Base-by-base conservation (phyloP, 1,284 basidiomycete genomes). In the Fomitopsis palustris region DNA sequence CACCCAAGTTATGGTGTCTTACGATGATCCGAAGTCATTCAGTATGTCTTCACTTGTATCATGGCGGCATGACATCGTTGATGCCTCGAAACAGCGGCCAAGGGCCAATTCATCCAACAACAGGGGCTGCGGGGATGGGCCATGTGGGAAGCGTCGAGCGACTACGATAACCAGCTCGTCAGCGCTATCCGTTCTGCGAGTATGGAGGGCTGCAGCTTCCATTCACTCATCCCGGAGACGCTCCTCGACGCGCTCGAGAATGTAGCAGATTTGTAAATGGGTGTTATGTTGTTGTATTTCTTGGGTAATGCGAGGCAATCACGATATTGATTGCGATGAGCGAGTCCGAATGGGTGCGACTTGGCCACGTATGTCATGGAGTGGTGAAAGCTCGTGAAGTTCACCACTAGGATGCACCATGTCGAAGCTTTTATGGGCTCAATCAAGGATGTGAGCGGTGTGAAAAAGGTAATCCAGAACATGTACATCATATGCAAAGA, bases 71-170 rank as follows among this genome's bases (percentile, higher is more conserved):
- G 25, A 3, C 19, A 37, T 29, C 12, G 14, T 51, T 62, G 19
- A 59, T 27, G n/a, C 14, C 8, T 21, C n/a, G 47, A 35, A 12
- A 4, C 31, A 70, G 68, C 65, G 33, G 78, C 78, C 54, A 89
- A 89, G 74, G 87, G 87, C 17, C 66, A 74, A 39, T 88, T 77
- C 65, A 85, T 90, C 66, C 78, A 77, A 55, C 63, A 73, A 17
- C 65, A 72, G 12, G 80, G 79, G 16, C 73, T 89, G 42, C 75
- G 69, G 45, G 87, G 87, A 9, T 88, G 85, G 64, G 79, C 85
- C 19, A 78, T 87, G 71, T 88, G 85, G 78, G 82, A 88, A 68
- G 77, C 80, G 31, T 83, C 78, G 49, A 83, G 84, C 14, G 87
- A 88, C 72, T 79, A 74, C 64, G 70, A 84, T 33, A 77, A 84